A percentile compares a stretch with the other conserved stretches of the same genome.
These are phyloP conservation scores for Salix suchowensis DNA, from an alignment of 345 rosid genomes.

Conservation along the genomic window DNA sequence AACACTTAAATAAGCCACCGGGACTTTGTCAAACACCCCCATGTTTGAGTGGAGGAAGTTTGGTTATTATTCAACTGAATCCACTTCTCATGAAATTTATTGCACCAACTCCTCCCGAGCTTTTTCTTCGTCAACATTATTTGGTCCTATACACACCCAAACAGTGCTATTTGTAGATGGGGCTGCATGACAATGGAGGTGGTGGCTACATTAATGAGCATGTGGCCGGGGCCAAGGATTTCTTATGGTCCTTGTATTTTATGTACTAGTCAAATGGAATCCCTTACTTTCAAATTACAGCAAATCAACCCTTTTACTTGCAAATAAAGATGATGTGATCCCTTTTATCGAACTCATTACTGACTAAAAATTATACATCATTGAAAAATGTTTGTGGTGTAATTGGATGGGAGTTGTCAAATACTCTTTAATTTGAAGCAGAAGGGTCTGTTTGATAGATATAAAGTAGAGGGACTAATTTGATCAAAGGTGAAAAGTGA, in stretches of 20 bases:
- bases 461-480: background rate
- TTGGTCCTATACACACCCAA: background rate
- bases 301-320: background rate
- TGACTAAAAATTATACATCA: background rate
- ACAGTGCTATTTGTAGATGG: background rate
- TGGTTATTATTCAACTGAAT: constrained; percentile 15
- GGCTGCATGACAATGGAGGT: background rate
- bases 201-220: too few species aligned
- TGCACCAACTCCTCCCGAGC: background rate
- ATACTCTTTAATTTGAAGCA: background rate
- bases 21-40: constrained; percentile 13
- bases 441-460: background rate
- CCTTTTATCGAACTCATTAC: background rate
- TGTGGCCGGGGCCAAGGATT: background rate
- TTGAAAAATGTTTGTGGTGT: too few species aligned
- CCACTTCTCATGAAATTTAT: background rate
- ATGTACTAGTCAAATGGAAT: background rate
- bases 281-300: background rate
- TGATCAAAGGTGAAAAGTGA: background rate
- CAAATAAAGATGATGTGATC: background rate
- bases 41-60: background rate
- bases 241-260: background rate
- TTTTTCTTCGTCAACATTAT: background rate
- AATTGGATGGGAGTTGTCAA: background rate
- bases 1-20: background rate